phyloP scores from a whole-genome alignment of 1,284 basidiomycete species.

The Pseudozyma sp. region DNA sequence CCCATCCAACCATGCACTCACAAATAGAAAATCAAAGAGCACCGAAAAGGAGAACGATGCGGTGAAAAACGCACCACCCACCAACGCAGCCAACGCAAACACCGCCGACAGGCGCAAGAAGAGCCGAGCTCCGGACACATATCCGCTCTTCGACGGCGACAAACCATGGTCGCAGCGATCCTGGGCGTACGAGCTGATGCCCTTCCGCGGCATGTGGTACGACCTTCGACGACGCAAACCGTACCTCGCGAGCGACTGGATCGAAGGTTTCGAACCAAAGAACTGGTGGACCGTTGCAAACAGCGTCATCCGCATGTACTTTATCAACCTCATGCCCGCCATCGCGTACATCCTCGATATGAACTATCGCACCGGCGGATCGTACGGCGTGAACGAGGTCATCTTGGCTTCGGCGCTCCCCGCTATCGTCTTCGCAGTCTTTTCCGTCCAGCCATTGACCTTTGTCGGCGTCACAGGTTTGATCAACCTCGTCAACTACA shows the following conservation, averaged over 20 bases:
- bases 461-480: conserved; percentile 92
- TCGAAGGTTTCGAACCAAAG: conserved; percentile 42
- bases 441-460: conserved; percentile 89
- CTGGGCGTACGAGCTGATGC: conserved; percentile 63
- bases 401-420: conserved; percentile 74
- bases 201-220: conserved; percentile 79
- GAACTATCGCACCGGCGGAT: conserved; percentile 84
- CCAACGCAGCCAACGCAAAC: not conserved
- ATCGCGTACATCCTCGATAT: conserved; percentile 93
- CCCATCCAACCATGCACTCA: conserved; percentile 16
- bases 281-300: conserved; percentile 58
- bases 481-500: conserved; percentile 69
- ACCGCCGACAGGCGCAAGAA: not conserved
- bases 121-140: conserved; percentile 13
- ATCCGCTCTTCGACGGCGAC: conserved; percentile 49
- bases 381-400: conserved; percentile 92
- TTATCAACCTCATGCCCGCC: conserved; percentile 79
- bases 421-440: conserved; percentile 87
- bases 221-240: conserved; percentile 83
- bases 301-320: conserved; percentile 63
- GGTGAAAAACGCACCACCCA: not conserved
- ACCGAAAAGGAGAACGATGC: not conserved
- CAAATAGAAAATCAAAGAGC: conserved; percentile 13
- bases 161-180: conserved; percentile 64
- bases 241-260: conserved; percentile 72